Base-by-base conservation (phyloP, 2,329 filamentous ascomycete genomes). In the Cercospora janseana region DNA sequence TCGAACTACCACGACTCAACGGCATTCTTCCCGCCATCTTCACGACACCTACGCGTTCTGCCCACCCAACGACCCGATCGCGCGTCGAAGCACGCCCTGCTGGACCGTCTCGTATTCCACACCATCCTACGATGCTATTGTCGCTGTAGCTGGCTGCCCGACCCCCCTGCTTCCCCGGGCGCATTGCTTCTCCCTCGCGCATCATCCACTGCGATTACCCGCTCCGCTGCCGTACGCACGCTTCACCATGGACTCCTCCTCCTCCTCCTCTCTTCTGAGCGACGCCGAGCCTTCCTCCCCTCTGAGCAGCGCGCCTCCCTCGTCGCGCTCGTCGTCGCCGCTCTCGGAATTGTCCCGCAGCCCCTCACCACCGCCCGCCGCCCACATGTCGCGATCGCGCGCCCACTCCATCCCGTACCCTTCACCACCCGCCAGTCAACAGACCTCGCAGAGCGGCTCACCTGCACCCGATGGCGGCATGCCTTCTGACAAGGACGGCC, bases 401-500 rank as follows among this genome's bases (percentile, higher is more conserved):
- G 52, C 41, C 31, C 52, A 50, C 63, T 72, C 71, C 37, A 65
- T 67, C 35, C 64, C 62, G 68, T 70, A 66, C 69, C 72, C 43
- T 59, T 66, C 66, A 29, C 67, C 68, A 23, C 63, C 66, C 23
- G 69, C 71, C 10, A 76, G 74, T 20, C 72, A 73, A 54, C 68
- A 71, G 47, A 72, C 71, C 15, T 76, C 73, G 20, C 66, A 72
- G 46, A 71, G 67, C 60, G 66, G 69, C 18, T 73, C 73, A n/a
- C 74, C 74, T 9, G 66, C 64, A 12, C 73, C 74, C 16, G 72
- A 75, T 57, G 46, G 37, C 27, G 46, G 60, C 60, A 67, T 71
- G 49, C 64, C 68, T 16, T 67, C 68, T 57, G 76, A 79, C 66
- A 77, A 77, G 66, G 83, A 87, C 62, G 82, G 81, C 44, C 79